Evolutionary conservation across 1,139 yeast genomes (phyloP).

Genomic region (Yarrowia galli): DNA sequence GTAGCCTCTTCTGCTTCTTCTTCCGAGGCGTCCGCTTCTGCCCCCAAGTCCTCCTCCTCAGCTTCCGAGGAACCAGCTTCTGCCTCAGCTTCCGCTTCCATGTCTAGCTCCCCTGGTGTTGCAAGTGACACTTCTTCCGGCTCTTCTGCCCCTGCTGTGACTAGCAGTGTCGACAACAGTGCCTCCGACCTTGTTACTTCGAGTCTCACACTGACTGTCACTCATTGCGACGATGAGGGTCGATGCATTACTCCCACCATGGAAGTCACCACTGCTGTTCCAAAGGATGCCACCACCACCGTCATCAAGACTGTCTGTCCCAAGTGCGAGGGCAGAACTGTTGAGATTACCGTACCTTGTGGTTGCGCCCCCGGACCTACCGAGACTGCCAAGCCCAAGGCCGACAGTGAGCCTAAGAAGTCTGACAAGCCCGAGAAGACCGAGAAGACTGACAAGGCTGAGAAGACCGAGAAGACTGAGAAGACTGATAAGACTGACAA

Average conservation of each 20-base stretch:
- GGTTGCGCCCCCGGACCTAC: neutral
- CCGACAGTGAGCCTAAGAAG: neutral
- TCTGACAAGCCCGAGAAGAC: neutral
- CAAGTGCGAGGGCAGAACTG: conserved; percentile 6
- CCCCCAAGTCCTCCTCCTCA: neutral
- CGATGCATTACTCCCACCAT: conserved; percentile 12
- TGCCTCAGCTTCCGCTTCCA: neutral
- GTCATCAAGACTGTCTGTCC: conserved; percentile 19
- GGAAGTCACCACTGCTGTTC: conserved; percentile 12
- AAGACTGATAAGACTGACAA: too few species aligned
- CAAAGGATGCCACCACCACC: conserved; percentile 5
- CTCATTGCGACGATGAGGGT: neutral
- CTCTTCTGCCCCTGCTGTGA: neutral
- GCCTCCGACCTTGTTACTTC: neutral
- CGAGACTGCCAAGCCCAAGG: neutral
- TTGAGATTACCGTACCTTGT: conserved; percentile 13
- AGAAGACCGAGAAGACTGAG: too few species aligned
- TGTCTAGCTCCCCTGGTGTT: neutral
- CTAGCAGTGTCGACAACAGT: too few species aligned
- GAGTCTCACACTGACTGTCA: conserved; percentile 7
- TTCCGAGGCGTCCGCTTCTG: neutral
- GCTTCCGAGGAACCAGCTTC: neutral
- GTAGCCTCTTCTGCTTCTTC: neutral
- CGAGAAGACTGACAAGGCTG: neutral
- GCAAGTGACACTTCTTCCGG: neutral